Conservation (phyloP, 1,284 basidiomycete genomes). For the Marasmius oreades region DNA sequence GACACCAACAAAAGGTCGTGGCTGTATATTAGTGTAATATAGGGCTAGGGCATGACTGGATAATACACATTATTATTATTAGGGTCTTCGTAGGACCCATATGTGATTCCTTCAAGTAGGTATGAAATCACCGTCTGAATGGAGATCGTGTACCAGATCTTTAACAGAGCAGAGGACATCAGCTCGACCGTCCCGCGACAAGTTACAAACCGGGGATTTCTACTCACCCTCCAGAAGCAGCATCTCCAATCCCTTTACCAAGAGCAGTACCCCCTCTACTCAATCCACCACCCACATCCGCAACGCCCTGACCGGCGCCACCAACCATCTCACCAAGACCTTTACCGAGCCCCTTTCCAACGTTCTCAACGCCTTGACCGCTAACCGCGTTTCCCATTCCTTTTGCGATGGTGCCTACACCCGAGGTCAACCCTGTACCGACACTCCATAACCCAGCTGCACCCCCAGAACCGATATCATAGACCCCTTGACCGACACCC, state of each 20-base stretch:
- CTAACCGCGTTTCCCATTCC: slow-evolving; percentile 4
- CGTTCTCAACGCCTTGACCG: slow-evolving; percentile 4
- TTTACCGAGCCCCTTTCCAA: slow-evolving; percentile 5
- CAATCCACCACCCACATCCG: neutral
- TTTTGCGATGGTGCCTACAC: slow-evolving; percentile 1
- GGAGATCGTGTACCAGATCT: neutral
- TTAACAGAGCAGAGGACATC: neutral
- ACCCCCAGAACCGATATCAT: slow-evolving; percentile 2
- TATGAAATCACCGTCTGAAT: too few relatives aligned
- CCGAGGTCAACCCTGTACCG: slow-evolving; percentile 3
- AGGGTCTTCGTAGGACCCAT: too few relatives aligned
- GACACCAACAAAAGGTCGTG: too few relatives aligned
- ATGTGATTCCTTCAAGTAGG: too few relatives aligned
- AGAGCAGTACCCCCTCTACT: slow-evolving; percentile 1
- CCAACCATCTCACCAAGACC: neutral
- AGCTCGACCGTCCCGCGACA: neutral
- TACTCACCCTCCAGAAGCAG: slow-evolving; percentile 3
- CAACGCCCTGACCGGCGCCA: slow-evolving; percentile 2
- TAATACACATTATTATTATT: too few relatives aligned
- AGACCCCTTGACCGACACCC: slow-evolving; percentile 5
- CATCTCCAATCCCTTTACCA: slow-evolving; percentile 6
- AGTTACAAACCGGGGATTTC: neutral
- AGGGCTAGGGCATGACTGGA: too few relatives aligned
- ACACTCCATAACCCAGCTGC: slow-evolving; percentile 4
- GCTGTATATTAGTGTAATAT: too few relatives aligned